These are phyloP conservation scores for Cynara cardunculus DNA, from an alignment of 129 eudicot genomes.

Conservation along the genomic window DNA sequence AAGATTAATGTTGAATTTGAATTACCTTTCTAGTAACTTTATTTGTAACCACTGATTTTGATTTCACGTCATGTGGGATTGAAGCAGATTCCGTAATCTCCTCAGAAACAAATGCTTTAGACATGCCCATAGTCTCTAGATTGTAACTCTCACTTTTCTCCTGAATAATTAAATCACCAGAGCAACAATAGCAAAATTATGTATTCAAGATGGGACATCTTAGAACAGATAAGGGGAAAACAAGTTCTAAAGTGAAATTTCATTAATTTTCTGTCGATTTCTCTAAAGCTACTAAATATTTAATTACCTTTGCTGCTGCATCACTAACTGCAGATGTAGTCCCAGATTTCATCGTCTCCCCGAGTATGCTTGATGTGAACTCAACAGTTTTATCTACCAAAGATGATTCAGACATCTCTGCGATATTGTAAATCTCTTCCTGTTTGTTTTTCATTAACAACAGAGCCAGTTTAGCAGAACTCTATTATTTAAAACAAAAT, in stretches of 20 bases:
- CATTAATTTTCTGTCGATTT: not conserved
- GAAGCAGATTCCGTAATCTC: not conserved
- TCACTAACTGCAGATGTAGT: not conserved
- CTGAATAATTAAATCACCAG: not conserved
- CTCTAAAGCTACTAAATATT: not conserved
- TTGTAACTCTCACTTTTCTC: not conserved
- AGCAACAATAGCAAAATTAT: not conserved
- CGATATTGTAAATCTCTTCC: not conserved
- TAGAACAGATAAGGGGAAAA: not conserved
- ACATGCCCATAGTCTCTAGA: not conserved
- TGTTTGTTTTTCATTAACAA: slow-evolving; percentile 4
- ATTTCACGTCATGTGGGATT: not conserved
- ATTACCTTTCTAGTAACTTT: not conserved
- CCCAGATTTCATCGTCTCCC: not conserved
- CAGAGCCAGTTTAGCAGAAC: slow-evolving; percentile 22
- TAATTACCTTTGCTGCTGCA: not conserved
- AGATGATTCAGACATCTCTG: not conserved
- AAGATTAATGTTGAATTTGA: not conserved
- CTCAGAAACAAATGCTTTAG: not conserved
- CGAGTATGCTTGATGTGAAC: not conserved
- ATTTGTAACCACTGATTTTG: not conserved
- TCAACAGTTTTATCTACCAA: not conserved
- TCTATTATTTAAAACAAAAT: not conserved
- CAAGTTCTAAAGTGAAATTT: not conserved
- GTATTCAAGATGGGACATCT: not conserved